Evolutionary conservation across 805 yeast genomes (phyloP).

Genomic region (Kluyveromyces lactis): DNA sequence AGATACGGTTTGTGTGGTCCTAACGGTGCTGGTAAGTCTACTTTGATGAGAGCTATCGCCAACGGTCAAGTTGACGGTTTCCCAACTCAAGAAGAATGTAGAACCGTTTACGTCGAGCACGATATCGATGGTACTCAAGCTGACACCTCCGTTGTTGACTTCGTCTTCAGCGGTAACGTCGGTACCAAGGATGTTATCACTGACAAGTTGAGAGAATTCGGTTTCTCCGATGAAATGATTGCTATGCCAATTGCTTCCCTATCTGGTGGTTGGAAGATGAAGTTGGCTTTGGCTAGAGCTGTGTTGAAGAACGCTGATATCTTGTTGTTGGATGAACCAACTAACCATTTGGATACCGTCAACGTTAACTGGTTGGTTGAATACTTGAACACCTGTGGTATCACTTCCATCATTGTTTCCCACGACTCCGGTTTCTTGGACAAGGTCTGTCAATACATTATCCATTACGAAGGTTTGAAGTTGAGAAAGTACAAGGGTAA

Average conservation of each 20-base stretch:
- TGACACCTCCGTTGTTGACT: conserved; percentile 88
- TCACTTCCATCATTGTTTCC: conserved; percentile 96
- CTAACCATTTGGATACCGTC: conserved; percentile 99
- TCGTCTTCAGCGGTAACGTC: conserved; percentile 70
- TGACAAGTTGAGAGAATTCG: conserved; percentile 78
- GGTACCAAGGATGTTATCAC: conserved; percentile 66
- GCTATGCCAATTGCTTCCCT: conserved; percentile 89
- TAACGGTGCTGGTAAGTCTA: conserved; percentile 99
- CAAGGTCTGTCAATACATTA: conserved; percentile 94
- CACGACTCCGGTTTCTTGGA: conserved; percentile 99
- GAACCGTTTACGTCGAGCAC: conserved; percentile 99
- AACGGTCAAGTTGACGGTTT: conserved; percentile 99
- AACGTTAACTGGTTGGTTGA: conserved; percentile 99
- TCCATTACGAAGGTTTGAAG: conserved; percentile 99
- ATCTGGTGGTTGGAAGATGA: conserved; percentile 99
- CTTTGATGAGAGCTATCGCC: conserved; percentile 95
- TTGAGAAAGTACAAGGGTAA: conserved; percentile 99
- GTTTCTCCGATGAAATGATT: conserved; percentile 91
- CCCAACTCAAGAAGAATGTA: conserved; percentile 99
- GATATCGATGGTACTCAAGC: conserved; percentile 98
- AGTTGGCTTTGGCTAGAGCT: conserved; percentile 98
- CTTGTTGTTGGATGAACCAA: conserved; percentile 97
- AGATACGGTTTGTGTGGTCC: conserved; percentile 99
- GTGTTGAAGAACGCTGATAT: conserved; percentile 97
- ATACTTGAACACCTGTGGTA: conserved; percentile 98